Base-by-base conservation (phyloP, 2,329 filamentous ascomycete species). In the Aureobasidium zeae region DNA sequence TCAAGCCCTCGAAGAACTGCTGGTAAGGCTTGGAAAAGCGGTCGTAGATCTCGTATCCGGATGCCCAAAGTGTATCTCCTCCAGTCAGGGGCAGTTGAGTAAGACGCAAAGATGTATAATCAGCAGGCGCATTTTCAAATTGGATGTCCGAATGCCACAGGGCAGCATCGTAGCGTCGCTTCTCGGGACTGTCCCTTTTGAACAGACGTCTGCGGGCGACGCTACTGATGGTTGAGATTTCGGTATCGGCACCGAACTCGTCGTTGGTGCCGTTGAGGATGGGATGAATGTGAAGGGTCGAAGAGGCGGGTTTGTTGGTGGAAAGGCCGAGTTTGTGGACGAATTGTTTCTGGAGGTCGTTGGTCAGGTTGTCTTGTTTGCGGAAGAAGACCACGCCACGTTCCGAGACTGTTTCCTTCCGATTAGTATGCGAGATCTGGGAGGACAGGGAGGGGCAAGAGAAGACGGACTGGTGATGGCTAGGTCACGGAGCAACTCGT, bases 241-340 rank as follows among this genome's bases (percentile, higher is more conserved):
- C 53, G 32, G 58, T 55, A 46, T 64, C 63, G 9, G 55, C 54
- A 10, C 53, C 58, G 44, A 63, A 62, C 17, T 62, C 61, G 48
- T 64, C 61, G 47, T 56, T 55, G n/a, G 75, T 60, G 61, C 65
- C 53, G 49, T 66, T 64, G 12, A 63, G 54, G 20, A 80, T 57
- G 0, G 77, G 77, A 51, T 80, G 76, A 32, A 79, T 76, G 53
- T 81, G 77, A 8, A 80, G 61, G 17, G 66, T 67, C 0, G 74
- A 77, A 0, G 69, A 70, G 0, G 59, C 53, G 0, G 76, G 76
- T 47, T 76, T 76, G 45, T 75, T 74, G 0, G 72, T 44, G 29
- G 39, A 15, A 25, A 47, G 30, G 9, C 77, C 77, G 1, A 81
- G 69, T 25, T 67, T 61, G 44, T 74, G 69, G 33, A 66, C 64